Base-by-base conservation (phyloP, 2,329 filamentous ascomycete species). In the Fusarium burgessii region DNA sequence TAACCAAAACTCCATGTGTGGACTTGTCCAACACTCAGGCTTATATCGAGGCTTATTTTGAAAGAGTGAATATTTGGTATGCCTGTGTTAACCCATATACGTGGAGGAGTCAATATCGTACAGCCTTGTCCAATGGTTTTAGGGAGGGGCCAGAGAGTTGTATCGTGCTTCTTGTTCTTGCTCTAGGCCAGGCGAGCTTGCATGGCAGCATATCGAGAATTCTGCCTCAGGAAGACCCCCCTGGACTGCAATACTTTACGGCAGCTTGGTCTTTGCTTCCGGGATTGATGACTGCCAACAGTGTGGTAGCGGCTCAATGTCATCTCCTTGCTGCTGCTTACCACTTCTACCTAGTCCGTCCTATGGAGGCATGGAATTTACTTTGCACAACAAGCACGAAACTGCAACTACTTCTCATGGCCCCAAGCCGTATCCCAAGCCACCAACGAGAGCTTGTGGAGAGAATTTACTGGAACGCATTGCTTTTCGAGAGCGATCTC, bases 31-130 rank as follows among this genome's bases (percentile, higher is more conserved):
- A 94, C 77, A 92, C 91, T 3, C 87, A 90, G 49, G 87, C 90
- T 7, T 95, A 94, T 78, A 91, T 93, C 42, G 90, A 92, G 76
- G 91, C 93, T 2, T 95, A 93, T 79, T 96, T 95, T 76, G 90
- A 92, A 62, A 87, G 91, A 43, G 93, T 94, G 65, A 95, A 95
- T 71, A 87, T 94, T 6, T 95, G 93, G 91, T 95, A 95, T 76
- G 93, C 93, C 13, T 94, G 92, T 74, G 92, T 96, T 36, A 95
- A 94, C 77, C 93, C 93, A 2, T 93, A 93, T 78, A 92, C 90
- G 3, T 96, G 93, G 93, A 86, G 88, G 43, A 89, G 86, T 65
- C 91, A 94, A 77, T 95, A 95, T 77, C 89, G 90, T 32, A 91
- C 87, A 7, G 93, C 93, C 0, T 85, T 94, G 10, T 91, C 91